Base-by-base conservation (phyloP, 208 protist species). In the Wallacemonas sp. region DNA sequence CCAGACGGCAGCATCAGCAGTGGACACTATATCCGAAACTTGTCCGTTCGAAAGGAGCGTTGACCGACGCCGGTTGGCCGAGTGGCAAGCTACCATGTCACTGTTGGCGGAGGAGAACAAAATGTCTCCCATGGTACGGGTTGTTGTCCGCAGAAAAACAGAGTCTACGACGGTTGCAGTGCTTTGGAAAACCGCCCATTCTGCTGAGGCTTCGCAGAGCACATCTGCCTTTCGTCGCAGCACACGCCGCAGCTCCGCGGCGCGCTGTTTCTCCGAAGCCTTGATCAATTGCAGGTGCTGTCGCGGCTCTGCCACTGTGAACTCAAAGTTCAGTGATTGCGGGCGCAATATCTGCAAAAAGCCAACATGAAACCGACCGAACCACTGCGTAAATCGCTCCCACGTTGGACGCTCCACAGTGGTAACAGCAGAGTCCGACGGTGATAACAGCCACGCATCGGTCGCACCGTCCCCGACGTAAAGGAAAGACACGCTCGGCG, bases 131-230 rank as follows among this genome's bases (percentile, higher is more conserved):
- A n/a, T 41, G 47, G 47, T 14, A 27, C n/a, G 12, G 24, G 47
- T 51, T 11, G 21, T 47, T 31, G 27, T 55, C 28, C 70, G 14
- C 21, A 89, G 65, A 21, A 90, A 53, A 14, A 64, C 63, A 2
- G 69, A 58, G 51, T 90, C 84, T 5, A 90, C 68, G 30, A 85
- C 80, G 4, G 80, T 84, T 5, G 68, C 62, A 12, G 80, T 87
- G 31, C 38, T 39, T 19, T 72, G 62, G 31, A 70, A 67, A n/a
- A 26, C 44, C 30, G 17, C 31, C 80, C 80, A 87, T 41, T 28
- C 33, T 9, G 26, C 27, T 15, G 64, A 58, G 26, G 64, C 60
- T 2, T 1, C 21, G 36, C 17, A 2, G 6, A 27, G 28, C 8
- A 33, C 15, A 54, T 64, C 64, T 0, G 30, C 31, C 17, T 64